Base-by-base conservation (phyloP, 1,139 yeast species). In the Candida gigantensis region DNA sequence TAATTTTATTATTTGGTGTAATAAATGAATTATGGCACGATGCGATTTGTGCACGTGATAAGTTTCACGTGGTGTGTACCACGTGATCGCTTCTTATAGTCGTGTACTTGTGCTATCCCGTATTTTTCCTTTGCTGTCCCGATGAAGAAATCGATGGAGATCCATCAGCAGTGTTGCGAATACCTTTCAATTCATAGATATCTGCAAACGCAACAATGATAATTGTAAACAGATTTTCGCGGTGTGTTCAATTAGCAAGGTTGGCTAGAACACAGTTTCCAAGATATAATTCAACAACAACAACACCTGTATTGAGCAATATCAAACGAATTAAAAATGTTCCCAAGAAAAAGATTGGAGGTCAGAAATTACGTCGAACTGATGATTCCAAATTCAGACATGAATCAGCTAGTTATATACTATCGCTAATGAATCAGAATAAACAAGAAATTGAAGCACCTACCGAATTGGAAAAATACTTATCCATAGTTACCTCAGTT, bases 401-500 rank as follows among this genome's bases (percentile, higher is more conserved):
- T 26, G 53, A 53, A 37, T 53, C 60, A 11, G 53, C 58, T 8
- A 51, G 39, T 36, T 50, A 51, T 26, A 58, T 64, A 3, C 47
- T 62, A 14, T 55, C 65, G 2, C 50, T 63, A 4, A 50, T 64
- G 28, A 58, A 57, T 24, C 56, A 53, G 25, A 55, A 53, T 33
- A 32, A 33, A 20, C 28, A 31, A 12, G 52, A 52, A 15, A 46
- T 47, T 20, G 49, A 51, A 5, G 52, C 52, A 4, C 33, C 44
- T 6, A 52, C 57, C 30, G 53, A 55, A 7, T 47, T 62, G 32
- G 63, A 55, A 23, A 55, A 54, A 40, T 54, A 57, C 45, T 49
- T 65, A 17, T 53, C 55, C 5, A 60, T 66, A 31, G 59, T 63
- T 32, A 80, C 86, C 0, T 77, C 90, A 0, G 73, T 82, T 4